phyloP scores from a whole-genome alignment of 257 asterid genomes.

The Solanum pinnatisectum region DNA sequence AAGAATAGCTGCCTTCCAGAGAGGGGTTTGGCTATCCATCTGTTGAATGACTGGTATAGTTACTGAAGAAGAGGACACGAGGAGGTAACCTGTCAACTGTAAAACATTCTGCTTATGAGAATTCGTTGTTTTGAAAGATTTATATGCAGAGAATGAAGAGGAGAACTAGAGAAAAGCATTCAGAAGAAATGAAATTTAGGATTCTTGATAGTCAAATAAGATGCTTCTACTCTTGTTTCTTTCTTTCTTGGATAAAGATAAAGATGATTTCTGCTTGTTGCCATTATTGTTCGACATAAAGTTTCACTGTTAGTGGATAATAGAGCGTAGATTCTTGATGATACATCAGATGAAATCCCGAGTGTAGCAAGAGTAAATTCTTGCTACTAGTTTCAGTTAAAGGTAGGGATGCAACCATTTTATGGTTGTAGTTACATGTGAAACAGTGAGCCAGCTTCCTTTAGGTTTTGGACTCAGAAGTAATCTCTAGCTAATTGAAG shows the following conservation, averaged over 20 bases:
- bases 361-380: not conserved
- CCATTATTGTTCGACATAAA: not conserved
- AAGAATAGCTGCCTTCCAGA: slow-evolving; percentile 38
- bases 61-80: slow-evolving; percentile 59
- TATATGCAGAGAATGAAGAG: not conserved
- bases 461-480: not conserved
- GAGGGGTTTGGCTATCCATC: slow-evolving; percentile 18
- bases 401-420: not conserved
- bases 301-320: not conserved
- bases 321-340: not conserved
- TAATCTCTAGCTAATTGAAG: not conserved
- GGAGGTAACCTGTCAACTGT: slow-evolving; percentile 67
- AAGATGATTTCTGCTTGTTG: not conserved
- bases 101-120: not conserved
- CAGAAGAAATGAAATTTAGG: not conserved
- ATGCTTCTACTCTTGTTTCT: not conserved
- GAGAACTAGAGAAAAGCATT: not conserved
- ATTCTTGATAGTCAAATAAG: not conserved
- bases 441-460: not conserved
- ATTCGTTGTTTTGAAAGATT: not conserved
- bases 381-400: not conserved
- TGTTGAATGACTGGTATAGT: slow-evolving; percentile 36
- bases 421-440: not conserved
- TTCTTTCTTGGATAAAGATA: not conserved
- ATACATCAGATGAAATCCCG: not conserved